phyloP scores from a whole-genome alignment of 768 basidiomycete genomes.

The Agrocybe chaxingu region DNA sequence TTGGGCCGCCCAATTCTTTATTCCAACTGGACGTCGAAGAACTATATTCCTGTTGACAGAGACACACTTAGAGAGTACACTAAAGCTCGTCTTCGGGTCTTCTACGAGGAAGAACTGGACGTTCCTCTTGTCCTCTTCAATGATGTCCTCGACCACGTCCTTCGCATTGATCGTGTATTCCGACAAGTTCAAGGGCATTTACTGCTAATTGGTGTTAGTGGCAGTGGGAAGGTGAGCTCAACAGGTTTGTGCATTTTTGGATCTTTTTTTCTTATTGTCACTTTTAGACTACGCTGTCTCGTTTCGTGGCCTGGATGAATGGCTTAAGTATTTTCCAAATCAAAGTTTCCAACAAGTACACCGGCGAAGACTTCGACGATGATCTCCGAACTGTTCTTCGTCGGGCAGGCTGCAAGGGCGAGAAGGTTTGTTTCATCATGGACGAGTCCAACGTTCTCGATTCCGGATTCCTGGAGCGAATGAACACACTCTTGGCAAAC shows the following conservation, averaged over 20 bases:
- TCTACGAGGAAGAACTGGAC: conserved; percentile 98
- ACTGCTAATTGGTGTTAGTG: conserved; percentile 95
- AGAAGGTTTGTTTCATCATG: conserved; percentile 99
- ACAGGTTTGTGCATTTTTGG: neutral
- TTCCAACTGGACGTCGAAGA: conserved; percentile 98
- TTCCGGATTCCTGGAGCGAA: conserved; percentile 98
- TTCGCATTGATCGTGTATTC: conserved; percentile 98
- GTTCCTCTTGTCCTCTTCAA: conserved; percentile 98
- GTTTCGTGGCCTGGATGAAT: conserved; percentile 99
- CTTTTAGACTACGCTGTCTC: conserved; percentile 81
- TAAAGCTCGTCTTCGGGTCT: conserved; percentile 94
- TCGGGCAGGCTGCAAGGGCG: conserved; percentile 95
- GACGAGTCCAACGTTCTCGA: conserved; percentile 99
- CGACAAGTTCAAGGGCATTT: conserved; percentile 97
- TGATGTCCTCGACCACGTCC: conserved; percentile 95
- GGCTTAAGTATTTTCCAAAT: conserved; percentile 99
- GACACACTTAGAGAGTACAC: conserved; percentile 93
- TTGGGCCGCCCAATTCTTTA: conserved; percentile 88
- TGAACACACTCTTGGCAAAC: conserved; percentile 98
- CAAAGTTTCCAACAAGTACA: conserved; percentile 99
- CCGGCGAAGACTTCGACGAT: conserved; percentile 97
- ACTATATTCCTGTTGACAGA: conserved; percentile 94
- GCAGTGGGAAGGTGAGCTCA: conserved; percentile 86
- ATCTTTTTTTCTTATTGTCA: conserved; percentile 7
- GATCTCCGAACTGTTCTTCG: conserved; percentile 94